phyloP scores from a whole-genome alignment of 225 moss, liverwort and hornwort genomes.

The Sphagnum contortum region DNA sequence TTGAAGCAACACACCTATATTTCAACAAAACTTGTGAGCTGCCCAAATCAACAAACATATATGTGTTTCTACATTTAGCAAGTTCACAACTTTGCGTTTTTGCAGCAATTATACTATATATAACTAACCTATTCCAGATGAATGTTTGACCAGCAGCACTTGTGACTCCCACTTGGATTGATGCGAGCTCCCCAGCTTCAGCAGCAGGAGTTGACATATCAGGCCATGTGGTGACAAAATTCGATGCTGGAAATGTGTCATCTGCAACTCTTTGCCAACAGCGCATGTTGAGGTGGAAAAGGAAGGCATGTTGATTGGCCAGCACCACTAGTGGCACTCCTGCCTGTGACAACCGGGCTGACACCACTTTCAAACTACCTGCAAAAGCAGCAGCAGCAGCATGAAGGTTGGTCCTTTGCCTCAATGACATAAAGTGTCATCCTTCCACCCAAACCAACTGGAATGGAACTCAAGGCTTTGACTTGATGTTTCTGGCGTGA shows the following conservation, averaged over 20 bases:
- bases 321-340: slow-evolving; percentile 85
- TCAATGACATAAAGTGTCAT: too few species aligned
- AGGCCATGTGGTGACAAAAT: slow-evolving; percentile 56
- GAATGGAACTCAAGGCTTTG: too few species aligned
- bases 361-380: slow-evolving; percentile 68
- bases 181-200: slow-evolving; percentile 43
- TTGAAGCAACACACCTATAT: too few species aligned
- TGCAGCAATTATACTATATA: too few species aligned
- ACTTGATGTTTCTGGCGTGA: too few species aligned
- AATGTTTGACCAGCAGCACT: slow-evolving; percentile 48
- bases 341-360: slow-evolving; percentile 71
- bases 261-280: slow-evolving; percentile 94
- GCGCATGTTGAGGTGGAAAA: slow-evolving; percentile 79
- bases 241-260: slow-evolving; percentile 68
- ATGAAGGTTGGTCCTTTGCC: too few species aligned
- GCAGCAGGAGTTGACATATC: slow-evolving; percentile 32
- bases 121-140: slow-evolving; percentile 44
- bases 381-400: slow-evolving; percentile 1
- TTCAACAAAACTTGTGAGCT: too few species aligned
- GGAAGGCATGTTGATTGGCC: slow-evolving; percentile 80
- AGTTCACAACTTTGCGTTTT: too few species aligned
- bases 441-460: too few species aligned
- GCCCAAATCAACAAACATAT: too few species aligned
- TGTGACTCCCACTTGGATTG: slow-evolving; percentile 52
- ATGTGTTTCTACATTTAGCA: too few species aligned